phyloP scores from a whole-genome alignment of 1,139 yeast species.

The Pichia inconspicua region DNA sequence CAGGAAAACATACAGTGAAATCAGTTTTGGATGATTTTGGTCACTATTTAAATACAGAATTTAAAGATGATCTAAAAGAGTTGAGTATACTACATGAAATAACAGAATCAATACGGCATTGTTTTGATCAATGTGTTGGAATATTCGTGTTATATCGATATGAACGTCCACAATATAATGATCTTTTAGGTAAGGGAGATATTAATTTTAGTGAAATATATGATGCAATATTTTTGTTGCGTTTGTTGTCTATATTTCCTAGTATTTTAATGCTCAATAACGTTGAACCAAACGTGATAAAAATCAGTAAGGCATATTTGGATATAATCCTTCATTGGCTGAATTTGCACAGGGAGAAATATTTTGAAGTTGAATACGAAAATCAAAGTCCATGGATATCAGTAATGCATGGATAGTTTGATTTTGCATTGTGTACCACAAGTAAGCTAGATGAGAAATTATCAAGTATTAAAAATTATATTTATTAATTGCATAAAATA shows the following conservation, averaged over 20 bases:
- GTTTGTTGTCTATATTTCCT: constrained; percentile 72
- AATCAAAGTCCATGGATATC: constrained; percentile 43
- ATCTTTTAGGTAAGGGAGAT: constrained; percentile 27
- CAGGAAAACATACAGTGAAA: constrained; percentile 44
- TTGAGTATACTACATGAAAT: constrained; percentile 60
- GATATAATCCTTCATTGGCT: constrained; percentile 46
- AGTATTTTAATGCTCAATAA: constrained; percentile 69
- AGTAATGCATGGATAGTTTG: constrained; percentile 13
- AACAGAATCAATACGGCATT: constrained; percentile 58
- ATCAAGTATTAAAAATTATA: not conserved
- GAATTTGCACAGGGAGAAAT: constrained; percentile 37
- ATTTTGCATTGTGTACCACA: not conserved
- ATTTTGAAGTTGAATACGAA: constrained; percentile 41
- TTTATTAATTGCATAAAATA: not conserved
- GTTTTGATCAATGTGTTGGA: constrained; percentile 72
- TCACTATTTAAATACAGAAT: constrained; percentile 11
- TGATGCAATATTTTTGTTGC: constrained; percentile 46
- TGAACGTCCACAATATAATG: constrained; percentile 75
- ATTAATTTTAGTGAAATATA: constrained; percentile 42
- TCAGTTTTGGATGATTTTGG: constrained; percentile 45
- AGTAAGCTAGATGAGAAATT: not conserved
- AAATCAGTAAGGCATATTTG: constrained; percentile 45
- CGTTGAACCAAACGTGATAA: constrained; percentile 74
- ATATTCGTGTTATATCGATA: constrained; percentile 69
- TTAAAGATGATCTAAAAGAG: constrained; percentile 30